A percentile compares a stretch with the other conserved stretches of the same genome.
Conservation (phyloP, 345 rosid species). For the Lumnitzera littorea region DNA sequence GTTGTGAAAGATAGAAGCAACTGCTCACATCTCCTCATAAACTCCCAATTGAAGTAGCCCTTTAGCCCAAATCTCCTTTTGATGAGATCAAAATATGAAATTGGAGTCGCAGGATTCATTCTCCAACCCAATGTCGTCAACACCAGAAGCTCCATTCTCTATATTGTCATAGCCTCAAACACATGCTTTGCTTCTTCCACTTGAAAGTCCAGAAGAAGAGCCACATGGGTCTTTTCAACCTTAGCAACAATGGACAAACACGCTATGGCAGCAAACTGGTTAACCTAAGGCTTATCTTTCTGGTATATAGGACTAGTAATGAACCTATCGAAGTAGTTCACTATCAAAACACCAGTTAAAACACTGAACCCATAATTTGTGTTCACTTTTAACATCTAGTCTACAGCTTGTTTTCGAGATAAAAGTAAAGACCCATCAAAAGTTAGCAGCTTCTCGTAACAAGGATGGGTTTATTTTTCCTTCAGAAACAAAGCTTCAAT, state of each 20-base stretch:
- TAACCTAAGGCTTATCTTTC: constrained; percentile 10
- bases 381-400: background rate
- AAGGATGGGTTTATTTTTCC: constrained; percentile 1
- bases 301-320: background rate
- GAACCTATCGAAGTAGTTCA: constrained; percentile 8
- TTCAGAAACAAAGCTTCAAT: constrained; percentile 3
- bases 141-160: constrained; percentile 70
- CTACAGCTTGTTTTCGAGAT: constrained; percentile 1
- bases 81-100: constrained; percentile 48
- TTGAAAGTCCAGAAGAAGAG: constrained; percentile 9
- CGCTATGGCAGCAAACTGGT: constrained; percentile 9
- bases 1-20: background rate
- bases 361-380: constrained; percentile 1
- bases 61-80: background rate
- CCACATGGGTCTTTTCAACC: constrained; percentile 6
- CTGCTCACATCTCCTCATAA: too few relatives aligned
- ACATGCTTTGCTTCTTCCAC: constrained; percentile 37
- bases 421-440: constrained; percentile 2
- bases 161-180: constrained; percentile 47
- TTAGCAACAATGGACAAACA: constrained; percentile 13
- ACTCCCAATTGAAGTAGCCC: too few relatives aligned
- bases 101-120: constrained; percentile 43
- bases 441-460: background rate
- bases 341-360: constrained; percentile 5
- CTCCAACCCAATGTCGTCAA: constrained; percentile 6